phyloP scores from a whole-genome alignment of 345 rosid species.

The Sonneratia alba region DNA sequence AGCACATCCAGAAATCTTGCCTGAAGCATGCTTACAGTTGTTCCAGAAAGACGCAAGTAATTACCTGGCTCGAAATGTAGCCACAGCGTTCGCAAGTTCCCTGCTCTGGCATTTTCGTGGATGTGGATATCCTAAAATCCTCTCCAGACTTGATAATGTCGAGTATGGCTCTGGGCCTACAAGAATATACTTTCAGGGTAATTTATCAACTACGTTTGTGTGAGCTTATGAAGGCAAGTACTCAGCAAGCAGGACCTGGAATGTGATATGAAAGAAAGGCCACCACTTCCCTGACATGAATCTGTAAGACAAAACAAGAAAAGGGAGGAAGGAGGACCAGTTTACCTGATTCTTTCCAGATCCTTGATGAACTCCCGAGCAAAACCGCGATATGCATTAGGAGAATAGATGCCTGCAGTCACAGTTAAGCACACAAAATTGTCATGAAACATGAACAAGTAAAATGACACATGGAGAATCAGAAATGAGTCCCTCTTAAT shows the following conservation, averaged over 20 bases:
- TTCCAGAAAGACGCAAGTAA: background rate
- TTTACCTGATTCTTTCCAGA: conserved; percentile 82
- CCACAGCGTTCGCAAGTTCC: conserved; percentile 91
- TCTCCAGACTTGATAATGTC: conserved; percentile 89
- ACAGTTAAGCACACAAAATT: background rate
- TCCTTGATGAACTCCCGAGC: conserved; percentile 97
- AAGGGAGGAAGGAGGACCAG: background rate
- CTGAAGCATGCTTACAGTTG: background rate
- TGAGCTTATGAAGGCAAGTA: background rate
- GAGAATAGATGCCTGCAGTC: conserved; percentile 80
- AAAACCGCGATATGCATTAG: conserved; percentile 91
- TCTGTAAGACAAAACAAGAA: background rate
- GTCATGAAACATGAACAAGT: background rate
- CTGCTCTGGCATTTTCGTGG: conserved; percentile 92
- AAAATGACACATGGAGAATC: background rate
- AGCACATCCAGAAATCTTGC: background rate
- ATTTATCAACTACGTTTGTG: background rate
- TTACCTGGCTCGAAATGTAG: conserved; percentile 91
- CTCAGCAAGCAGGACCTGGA: background rate
- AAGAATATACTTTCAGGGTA: background rate
- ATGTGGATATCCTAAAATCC: conserved; percentile 68
- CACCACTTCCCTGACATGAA: background rate
- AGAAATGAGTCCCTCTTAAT: background rate
- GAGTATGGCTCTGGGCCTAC: conserved; percentile 85
- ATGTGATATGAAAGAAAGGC: background rate